A percentile compares a stretch with the other conserved stretches of the same genome.
Conservation (phyloP, 805 yeast species). For the Cyberlindnera mrakii region DNA sequence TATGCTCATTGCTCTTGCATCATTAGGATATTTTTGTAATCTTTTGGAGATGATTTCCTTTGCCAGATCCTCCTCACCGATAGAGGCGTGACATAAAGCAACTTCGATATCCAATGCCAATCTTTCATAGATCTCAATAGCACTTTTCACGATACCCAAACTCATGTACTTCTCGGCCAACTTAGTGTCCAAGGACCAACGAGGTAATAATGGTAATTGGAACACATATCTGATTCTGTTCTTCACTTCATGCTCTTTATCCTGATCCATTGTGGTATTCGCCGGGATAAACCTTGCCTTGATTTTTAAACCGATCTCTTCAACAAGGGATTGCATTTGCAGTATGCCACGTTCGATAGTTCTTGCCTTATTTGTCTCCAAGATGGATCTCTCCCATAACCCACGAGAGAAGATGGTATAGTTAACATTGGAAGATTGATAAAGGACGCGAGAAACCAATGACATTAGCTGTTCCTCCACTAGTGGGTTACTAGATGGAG, state of each 20-base stretch:
- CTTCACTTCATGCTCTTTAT: slow-evolving; percentile 22
- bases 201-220: slow-evolving; percentile 70
- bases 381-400: slow-evolving; percentile 81
- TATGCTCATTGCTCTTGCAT: slow-evolving; percentile 78
- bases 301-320: slow-evolving; percentile 72
- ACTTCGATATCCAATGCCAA: slow-evolving; percentile 72
- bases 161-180: slow-evolving; percentile 85
- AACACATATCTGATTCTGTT: slow-evolving; percentile 66
- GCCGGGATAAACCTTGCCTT: slow-evolving; percentile 50
- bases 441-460: slow-evolving; percentile 63
- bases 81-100: slow-evolving; percentile 86
- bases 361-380: slow-evolving; percentile 74
- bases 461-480: slow-evolving; percentile 83
- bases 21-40: slow-evolving; percentile 53
- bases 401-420: slow-evolving; percentile 80
- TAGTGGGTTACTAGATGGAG: slow-evolving; percentile 66
- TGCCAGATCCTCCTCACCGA: slow-evolving; percentile 68
- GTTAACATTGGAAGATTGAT: slow-evolving; percentile 43
- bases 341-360: slow-evolving; percentile 92
- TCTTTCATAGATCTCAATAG: slow-evolving; percentile 82
- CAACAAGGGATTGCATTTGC: slow-evolving; percentile 88
- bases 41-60: slow-evolving; percentile 49
- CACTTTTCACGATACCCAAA: slow-evolving; percentile 78
- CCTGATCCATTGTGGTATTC: slow-evolving; percentile 11
- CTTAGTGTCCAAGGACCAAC: slow-evolving; percentile 76